phyloP scores from a whole-genome alignment of 495 filamentous ascomycete genomes.

The Hypomontagnella monticulosa region DNA sequence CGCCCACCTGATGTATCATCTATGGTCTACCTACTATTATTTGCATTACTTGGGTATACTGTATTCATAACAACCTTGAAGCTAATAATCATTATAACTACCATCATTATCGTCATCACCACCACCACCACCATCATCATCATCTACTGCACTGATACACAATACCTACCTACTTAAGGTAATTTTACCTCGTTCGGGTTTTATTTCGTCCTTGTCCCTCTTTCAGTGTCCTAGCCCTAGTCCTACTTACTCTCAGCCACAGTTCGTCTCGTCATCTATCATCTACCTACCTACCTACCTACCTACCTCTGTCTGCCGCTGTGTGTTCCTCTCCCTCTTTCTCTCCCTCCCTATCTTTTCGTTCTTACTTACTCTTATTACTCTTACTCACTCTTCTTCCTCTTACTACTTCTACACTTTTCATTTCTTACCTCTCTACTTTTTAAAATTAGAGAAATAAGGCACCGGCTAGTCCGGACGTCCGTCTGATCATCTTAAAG shows the following conservation, averaged over 20 bases:
- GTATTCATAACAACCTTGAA: not conserved
- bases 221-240: conserved; percentile 8
- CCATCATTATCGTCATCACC: conserved; percentile 1
- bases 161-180: not conserved
- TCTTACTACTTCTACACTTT: conserved; percentile 17
- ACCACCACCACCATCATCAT: conserved; percentile 3
- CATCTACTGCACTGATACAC: not conserved
- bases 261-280: conserved; percentile 13
- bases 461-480: conserved; percentile 37
- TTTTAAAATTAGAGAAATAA: conserved; percentile 11
- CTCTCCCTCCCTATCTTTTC: not conserved
- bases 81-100: conserved; percentile 4
- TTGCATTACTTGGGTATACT: too few species aligned
- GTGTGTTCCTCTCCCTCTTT: not conserved
- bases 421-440: conserved; percentile 16
- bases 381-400: conserved; percentile 9
- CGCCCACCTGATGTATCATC: too few species aligned
- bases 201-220: not conserved
- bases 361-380: conserved; percentile 10
- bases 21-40: not conserved
- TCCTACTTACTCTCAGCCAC: not conserved
- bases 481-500: conserved; percentile 34
- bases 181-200: not conserved
- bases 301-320: not conserved
- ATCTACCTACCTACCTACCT: conserved; percentile 3